Base-by-base conservation (phyloP, 1,284 basidiomycete species). In the Laetiporus sulphureus region DNA sequence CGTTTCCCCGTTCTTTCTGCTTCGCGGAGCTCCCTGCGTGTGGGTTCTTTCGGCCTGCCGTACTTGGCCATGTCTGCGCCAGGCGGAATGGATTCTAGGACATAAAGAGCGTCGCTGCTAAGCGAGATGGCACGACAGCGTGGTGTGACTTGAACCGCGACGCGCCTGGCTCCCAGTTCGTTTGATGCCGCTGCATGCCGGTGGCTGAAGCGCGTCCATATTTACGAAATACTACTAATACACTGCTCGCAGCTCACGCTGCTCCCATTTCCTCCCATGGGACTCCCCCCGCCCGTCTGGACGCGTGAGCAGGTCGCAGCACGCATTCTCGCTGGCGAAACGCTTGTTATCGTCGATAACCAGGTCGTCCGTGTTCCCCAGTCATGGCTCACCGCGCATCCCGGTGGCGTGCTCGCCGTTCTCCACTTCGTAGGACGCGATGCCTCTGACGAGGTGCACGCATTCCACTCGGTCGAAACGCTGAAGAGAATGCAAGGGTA, bases 351-450 rank as follows among this genome's bases (percentile, higher is more conserved):
- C 48, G 87, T 90, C 67, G 69, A 77, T 54, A 72, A 75, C 50
- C 71, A 75, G 46, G 80, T 98, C 49, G 81, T 97, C 51, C 80
- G 83, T 49, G 79, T 96, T n/a, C 79, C 91, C 18, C 72, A 74
- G 11, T 67, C 73, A 13, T 97, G 95, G 96, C 79, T 95, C 16
- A 63, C 75, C 3, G 69, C 73, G 3, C 96, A 99, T 60, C 95
- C 95, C 0, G 96, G 95, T 32, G 94, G 95, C 41, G 67, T 79
- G 11, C 82, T 97, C 36, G 78, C 93, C 15, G 82, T 99, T 47
- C 79, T 96, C 21, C 96, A 99, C 67, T 98, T 95, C 58, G 83
- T 97, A 23, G 96, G 96, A 2, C 78, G 95, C 38, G 94, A 99
- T 60, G 95, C 93, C 0, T 80, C 85, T 3, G 90, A 96, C 67